Percentiles rank a stretch among this genome's conserved stretches.
phyloP scores from a whole-genome alignment of 1,284 basidiomycete genomes.

The Ustilago nuda region DNA sequence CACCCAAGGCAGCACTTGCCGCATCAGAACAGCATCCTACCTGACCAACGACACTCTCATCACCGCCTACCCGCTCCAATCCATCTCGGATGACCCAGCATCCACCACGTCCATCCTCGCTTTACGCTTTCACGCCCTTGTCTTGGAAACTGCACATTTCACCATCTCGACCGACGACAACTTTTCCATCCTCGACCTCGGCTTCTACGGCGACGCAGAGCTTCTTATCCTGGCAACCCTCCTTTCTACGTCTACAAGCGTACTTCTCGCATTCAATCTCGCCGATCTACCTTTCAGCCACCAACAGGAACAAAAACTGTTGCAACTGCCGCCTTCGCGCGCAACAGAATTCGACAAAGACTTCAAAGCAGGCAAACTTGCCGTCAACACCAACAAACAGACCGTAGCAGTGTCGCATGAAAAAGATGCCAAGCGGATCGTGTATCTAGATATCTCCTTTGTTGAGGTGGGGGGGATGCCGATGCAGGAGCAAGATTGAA shows the following conservation, averaged over 20 bases:
- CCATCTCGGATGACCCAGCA: background rate
- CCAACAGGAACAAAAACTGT: background rate
- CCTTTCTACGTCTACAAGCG: conserved; percentile 3
- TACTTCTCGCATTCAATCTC: conserved; percentile 17
- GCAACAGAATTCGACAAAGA: conserved; percentile 32
- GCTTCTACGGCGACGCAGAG: conserved; percentile 31
- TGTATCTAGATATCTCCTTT: conserved; percentile 33
- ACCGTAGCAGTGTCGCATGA: conserved; percentile 26
- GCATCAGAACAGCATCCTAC: conserved; percentile 13
- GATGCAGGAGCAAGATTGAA: conserved; percentile 27
- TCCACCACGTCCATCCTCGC: conserved; percentile 9
- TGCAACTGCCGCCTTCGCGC: conserved; percentile 7
- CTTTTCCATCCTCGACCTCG: conserved; percentile 27
- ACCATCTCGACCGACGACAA: background rate
- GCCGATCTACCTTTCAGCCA: conserved; percentile 17
- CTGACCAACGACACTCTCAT: conserved; percentile 5
- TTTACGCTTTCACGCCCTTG: conserved; percentile 2
- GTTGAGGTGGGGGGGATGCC: conserved; percentile 20
- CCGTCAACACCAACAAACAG: conserved; percentile 44
- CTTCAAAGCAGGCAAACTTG: conserved; percentile 24
- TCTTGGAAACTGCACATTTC: conserved; percentile 3
- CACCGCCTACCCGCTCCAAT: conserved; percentile 14
- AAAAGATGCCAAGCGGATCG: conserved; percentile 19
- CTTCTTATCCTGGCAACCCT: conserved; percentile 28
- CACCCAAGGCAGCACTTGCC: background rate